Evolutionary conservation across 768 basidiomycete genomes (phyloP).

Genomic region (Glaciozyma martinii): DNA sequence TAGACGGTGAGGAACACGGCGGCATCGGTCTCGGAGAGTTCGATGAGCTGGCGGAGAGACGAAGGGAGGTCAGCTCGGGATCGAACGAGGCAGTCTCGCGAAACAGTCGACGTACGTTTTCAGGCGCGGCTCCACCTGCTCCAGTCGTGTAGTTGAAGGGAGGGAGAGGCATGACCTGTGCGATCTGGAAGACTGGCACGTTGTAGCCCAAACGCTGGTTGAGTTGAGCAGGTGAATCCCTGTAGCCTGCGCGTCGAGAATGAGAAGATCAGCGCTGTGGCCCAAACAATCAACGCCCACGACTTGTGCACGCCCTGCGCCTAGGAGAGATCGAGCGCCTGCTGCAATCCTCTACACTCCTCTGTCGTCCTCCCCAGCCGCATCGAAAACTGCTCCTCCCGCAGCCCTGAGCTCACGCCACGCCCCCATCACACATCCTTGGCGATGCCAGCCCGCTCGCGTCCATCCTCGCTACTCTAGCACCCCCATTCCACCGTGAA

Average conservation of each 20-base stretch:
- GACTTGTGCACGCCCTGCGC: background rate
- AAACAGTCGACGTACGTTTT: slow-evolving; percentile 16
- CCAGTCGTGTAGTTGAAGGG: slow-evolving; percentile 34
- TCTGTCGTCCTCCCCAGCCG: too few relatives aligned
- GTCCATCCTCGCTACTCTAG: too few relatives aligned
- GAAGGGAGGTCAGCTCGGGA: background rate
- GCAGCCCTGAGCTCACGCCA: too few relatives aligned
- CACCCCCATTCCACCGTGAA: too few relatives aligned
- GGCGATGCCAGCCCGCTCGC: too few relatives aligned
- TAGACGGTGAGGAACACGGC: slow-evolving; percentile 37
- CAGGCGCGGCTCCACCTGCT: slow-evolving; percentile 34
- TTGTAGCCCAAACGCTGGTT: slow-evolving; percentile 33
- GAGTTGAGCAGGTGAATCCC: slow-evolving; percentile 28
- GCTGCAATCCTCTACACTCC: too few relatives aligned
- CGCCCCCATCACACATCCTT: too few relatives aligned
- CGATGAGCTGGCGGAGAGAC: slow-evolving; percentile 20
- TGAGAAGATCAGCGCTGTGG: too few relatives aligned
- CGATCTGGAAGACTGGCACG: slow-evolving; percentile 34
- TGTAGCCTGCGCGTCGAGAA: slow-evolving; percentile 13
- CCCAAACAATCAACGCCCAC: too few relatives aligned
- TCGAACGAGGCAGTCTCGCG: background rate
- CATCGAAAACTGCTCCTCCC: too few relatives aligned
- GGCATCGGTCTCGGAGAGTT: slow-evolving; percentile 33
- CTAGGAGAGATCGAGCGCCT: background rate
- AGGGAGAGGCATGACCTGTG: slow-evolving; percentile 34